Evolutionary conservation across 2,329 filamentous ascomycete genomes (phyloP).

Genomic region (Fusarium humuli): DNA sequence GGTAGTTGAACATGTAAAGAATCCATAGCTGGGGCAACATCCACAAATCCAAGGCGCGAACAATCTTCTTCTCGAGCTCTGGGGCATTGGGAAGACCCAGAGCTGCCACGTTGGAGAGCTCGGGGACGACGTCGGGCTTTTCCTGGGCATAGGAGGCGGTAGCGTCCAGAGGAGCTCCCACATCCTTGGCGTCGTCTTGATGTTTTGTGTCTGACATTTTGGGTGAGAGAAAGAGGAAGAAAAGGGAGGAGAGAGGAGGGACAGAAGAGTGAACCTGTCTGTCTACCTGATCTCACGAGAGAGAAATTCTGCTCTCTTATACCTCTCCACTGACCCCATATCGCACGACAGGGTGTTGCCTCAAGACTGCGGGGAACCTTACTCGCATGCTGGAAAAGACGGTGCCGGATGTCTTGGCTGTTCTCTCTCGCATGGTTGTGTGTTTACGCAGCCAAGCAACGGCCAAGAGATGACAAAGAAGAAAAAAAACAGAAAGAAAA

Average conservation of each 20-base stretch:
- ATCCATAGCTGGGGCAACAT: constrained; percentile 42
- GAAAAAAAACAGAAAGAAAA: background rate
- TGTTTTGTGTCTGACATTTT: constrained; percentile 30
- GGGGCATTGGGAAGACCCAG: constrained; percentile 15
- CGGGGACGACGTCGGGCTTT: constrained; percentile 9
- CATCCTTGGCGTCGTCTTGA: background rate
- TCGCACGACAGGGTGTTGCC: constrained; percentile 12
- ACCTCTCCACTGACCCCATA: constrained; percentile 1
- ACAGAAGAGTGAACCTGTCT: constrained; percentile 1
- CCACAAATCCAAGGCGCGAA: constrained; percentile 27
- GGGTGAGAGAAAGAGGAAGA: background rate
- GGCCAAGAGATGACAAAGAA: constrained; percentile 26
- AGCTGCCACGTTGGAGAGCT: constrained; percentile 33
- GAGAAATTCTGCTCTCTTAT: constrained; percentile 2
- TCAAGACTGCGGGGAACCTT: constrained; percentile 25
- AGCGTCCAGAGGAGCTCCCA: background rate
- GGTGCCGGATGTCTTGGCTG: constrained; percentile 31
- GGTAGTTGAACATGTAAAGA: constrained; percentile 41
- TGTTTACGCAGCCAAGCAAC: background rate
- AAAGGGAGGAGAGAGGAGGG: background rate
- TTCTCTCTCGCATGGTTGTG: background rate
- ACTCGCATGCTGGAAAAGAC: constrained; percentile 13
- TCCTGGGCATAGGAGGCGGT: constrained; percentile 18
- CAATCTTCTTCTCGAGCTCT: constrained; percentile 36
- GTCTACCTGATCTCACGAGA: background rate